These are phyloP conservation scores for Trichophyton simii DNA, from an alignment of 2,329 filamentous ascomycete genomes.

Conservation along the genomic window DNA sequence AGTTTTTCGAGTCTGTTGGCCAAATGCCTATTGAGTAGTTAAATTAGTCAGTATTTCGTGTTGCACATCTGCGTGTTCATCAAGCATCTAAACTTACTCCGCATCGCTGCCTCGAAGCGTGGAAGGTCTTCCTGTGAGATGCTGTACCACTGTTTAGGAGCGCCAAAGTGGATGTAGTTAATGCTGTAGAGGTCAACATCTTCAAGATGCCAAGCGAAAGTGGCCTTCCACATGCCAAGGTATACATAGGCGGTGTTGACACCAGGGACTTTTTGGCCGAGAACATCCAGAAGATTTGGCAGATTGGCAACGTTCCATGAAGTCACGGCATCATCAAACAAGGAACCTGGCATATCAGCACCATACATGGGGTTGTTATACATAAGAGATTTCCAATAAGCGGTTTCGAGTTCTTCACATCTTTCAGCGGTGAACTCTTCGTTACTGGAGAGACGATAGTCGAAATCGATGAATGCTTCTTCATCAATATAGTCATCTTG, in stretches of 20 bases:
- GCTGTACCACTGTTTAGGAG: conserved; percentile 98
- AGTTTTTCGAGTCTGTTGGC: conserved; percentile 89
- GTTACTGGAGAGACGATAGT: conserved; percentile 71
- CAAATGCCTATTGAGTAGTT: conserved; percentile 47
- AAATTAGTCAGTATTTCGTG: neutral
- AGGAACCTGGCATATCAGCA: conserved; percentile 86
- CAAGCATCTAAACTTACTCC: conserved; percentile 37
- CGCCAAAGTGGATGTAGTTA: conserved; percentile 98
- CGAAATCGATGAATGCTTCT: conserved; percentile 76
- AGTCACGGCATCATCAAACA: conserved; percentile 76
- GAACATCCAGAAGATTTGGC: conserved; percentile 80
- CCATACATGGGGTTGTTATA: conserved; percentile 93
- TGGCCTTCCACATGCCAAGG: conserved; percentile 98
- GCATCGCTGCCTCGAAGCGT: conserved; percentile 90
- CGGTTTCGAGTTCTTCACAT: conserved; percentile 85
- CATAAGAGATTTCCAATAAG: conserved; percentile 94
- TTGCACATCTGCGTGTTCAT: neutral
- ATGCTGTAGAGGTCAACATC: conserved; percentile 99
- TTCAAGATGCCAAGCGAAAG: conserved; percentile 97
- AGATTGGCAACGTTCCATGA: conserved; percentile 92
- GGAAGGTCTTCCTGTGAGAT: conserved; percentile 92
- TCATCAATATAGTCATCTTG: conserved; percentile 72
- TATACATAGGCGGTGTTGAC: conserved; percentile 98
- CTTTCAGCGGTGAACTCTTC: conserved; percentile 83
- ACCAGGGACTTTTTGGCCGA: conserved; percentile 89